Conservation (phyloP, 129 eudicot genomes). For the Scalesia atractyloides region DNA sequence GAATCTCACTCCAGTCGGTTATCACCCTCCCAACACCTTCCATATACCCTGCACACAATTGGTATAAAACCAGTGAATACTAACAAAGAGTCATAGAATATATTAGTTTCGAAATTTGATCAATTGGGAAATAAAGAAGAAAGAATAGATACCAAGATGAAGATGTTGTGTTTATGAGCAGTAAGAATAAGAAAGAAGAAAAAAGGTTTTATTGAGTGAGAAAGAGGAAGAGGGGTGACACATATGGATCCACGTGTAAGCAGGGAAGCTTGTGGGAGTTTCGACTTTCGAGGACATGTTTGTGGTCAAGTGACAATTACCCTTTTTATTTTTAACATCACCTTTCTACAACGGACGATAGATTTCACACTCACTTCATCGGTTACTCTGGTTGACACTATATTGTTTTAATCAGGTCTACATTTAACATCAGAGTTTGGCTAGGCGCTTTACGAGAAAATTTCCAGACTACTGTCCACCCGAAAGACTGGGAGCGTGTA, state of each 20-base stretch:
- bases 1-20: slow-evolving; percentile 83
- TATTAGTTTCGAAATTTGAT: too few species aligned
- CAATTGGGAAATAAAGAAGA: too few species aligned
- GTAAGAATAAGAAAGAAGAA: neutral
- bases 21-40: slow-evolving; percentile 39
- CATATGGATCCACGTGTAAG: slow-evolving; percentile 34
- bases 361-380: too few species aligned
- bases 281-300: neutral
- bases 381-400: too few species aligned
- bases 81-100: too few species aligned
- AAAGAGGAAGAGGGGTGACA: slow-evolving; percentile 12
- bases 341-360: too few species aligned
- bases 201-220: slow-evolving; percentile 16
- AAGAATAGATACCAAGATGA: neutral
- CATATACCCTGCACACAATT: slow-evolving; percentile 8
- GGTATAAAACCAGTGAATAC: neutral
- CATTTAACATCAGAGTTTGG: too few species aligned
- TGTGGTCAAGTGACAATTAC: slow-evolving; percentile 31
- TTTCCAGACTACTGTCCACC: too few species aligned
- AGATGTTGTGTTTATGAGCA: neutral
- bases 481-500: too few species aligned
- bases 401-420: too few species aligned
- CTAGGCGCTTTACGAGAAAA: too few species aligned
- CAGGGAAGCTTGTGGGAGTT: slow-evolving; percentile 17
- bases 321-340: too few species aligned